Conservation (phyloP, 1,139 yeast species). For the Suhomyces bolitotheri region DNA sequence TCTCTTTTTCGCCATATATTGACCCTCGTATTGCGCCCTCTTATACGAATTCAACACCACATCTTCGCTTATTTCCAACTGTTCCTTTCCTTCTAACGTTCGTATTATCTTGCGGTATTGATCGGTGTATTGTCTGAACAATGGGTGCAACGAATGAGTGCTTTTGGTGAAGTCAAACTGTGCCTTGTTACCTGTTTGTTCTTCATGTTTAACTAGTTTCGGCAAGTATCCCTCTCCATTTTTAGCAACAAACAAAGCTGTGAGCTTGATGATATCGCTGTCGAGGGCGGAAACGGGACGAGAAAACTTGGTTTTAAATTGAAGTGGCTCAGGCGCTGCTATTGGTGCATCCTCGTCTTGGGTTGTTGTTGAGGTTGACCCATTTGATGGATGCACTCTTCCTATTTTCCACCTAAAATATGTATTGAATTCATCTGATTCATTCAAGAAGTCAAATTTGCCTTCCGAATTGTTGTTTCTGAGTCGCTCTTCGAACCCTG, state of each 20-base stretch:
- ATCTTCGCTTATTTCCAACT: constrained; percentile 6
- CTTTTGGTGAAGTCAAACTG: constrained; percentile 71
- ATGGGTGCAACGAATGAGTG: constrained; percentile 58
- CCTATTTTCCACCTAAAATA: constrained; percentile 52
- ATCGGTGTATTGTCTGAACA: constrained; percentile 51
- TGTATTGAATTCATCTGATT: constrained; percentile 53
- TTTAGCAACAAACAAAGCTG: constrained; percentile 67
- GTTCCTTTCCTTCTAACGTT: constrained; percentile 13
- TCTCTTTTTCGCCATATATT: constrained; percentile 28
- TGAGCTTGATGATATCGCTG: constrained; percentile 64
- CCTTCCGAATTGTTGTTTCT: constrained; percentile 46
- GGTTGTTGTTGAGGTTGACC: neutral
- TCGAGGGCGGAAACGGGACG: constrained; percentile 60
- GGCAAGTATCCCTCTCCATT: constrained; percentile 52
- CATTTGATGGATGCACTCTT: neutral
- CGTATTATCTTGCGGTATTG: constrained; percentile 54
- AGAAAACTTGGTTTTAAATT: constrained; percentile 52
- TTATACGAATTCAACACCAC: constrained; percentile 52
- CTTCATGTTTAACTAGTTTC: constrained; percentile 38
- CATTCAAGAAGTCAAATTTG: constrained; percentile 64
- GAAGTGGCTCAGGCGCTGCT: constrained; percentile 37
- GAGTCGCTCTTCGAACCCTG: constrained; percentile 61
- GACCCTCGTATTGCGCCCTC: constrained; percentile 59
- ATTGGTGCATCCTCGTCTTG: neutral
- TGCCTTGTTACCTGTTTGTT: constrained; percentile 38